These are phyloP conservation scores for Colletotrichum trifolii DNA, from an alignment of 2,329 filamentous ascomycete species.

Conservation along the genomic window DNA sequence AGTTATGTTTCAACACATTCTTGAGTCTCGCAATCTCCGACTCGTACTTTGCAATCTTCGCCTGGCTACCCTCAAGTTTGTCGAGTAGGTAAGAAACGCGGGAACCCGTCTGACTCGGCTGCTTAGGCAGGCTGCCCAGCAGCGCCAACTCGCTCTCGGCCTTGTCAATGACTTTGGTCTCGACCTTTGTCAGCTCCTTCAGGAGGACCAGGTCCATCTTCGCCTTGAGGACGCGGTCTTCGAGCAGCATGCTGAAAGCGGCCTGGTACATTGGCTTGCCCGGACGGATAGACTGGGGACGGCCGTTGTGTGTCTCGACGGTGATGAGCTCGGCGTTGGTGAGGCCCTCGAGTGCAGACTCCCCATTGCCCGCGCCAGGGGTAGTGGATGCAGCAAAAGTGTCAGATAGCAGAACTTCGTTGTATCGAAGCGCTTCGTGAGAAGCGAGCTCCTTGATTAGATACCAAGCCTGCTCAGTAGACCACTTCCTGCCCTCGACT, in stretches of 20 bases:
- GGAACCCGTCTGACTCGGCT: slow-evolving; percentile 74
- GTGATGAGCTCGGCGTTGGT: slow-evolving; percentile 88
- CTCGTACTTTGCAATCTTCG: slow-evolving; percentile 80
- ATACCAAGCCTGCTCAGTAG: slow-evolving; percentile 88
- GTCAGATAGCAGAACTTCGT: slow-evolving; percentile 82
- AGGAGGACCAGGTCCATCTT: slow-evolving; percentile 79
- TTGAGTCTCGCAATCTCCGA: slow-evolving; percentile 77
- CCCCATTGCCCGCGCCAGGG: slow-evolving; percentile 67
- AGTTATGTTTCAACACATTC: slow-evolving; percentile 67
- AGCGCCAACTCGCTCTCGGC: slow-evolving; percentile 80
- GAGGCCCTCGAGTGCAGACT: slow-evolving; percentile 81
- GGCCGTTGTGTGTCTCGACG: slow-evolving; percentile 77
- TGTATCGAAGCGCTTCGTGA: slow-evolving; percentile 80
- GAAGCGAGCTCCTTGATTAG: slow-evolving; percentile 82
- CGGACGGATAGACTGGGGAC: slow-evolving; percentile 80
- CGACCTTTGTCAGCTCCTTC: slow-evolving; percentile 74
- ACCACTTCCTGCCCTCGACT: slow-evolving; percentile 73
- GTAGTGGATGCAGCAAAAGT: slow-evolving; percentile 73
- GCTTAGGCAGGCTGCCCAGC: slow-evolving; percentile 76
- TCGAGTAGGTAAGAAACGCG: slow-evolving; percentile 77
- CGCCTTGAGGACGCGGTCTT: slow-evolving; percentile 78
- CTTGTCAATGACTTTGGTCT: slow-evolving; percentile 80
- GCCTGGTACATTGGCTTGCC: slow-evolving; percentile 89
- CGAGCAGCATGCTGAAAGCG: slow-evolving; percentile 78
- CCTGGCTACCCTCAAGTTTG: slow-evolving; percentile 80